A percentile compares a stretch with the other conserved stretches of the same genome.
These are phyloP conservation scores for Arthromyces matolae DNA, from an alignment of 768 basidiomycete genomes.

Conservation along the genomic window DNA sequence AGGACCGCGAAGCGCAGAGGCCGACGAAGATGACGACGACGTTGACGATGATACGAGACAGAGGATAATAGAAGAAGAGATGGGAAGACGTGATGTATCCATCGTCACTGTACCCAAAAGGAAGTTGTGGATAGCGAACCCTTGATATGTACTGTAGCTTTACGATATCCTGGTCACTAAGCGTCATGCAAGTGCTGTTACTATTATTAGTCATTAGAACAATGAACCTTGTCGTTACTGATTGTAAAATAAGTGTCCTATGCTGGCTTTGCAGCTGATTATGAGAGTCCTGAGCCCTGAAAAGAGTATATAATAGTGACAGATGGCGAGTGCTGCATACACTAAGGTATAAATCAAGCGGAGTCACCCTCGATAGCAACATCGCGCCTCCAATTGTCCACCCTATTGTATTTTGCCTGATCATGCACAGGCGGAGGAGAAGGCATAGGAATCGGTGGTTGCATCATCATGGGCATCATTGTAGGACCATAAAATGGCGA, in stretches of 20 bases:
- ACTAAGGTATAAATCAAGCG: not conserved
- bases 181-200: constrained; percentile 1
- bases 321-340: no score
- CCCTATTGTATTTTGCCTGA: constrained; percentile 60
- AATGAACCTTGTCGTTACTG: constrained; percentile 4
- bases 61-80: constrained; percentile 75
- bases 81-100: constrained; percentile 78
- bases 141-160: constrained; percentile 21
- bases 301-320: no score
- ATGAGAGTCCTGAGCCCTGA: no score
- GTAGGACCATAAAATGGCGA: constrained; percentile 65
- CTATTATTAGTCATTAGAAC: constrained; percentile 15
- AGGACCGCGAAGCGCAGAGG: constrained; percentile 48
- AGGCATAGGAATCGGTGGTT: constrained; percentile 42
- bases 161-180: not conserved
- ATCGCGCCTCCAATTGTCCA: constrained; percentile 80
- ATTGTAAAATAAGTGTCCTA: constrained; percentile 13
- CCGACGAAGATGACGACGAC: constrained; percentile 64
- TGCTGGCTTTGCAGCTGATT: no score
- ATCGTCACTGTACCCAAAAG: constrained; percentile 77
- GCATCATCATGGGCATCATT: constrained; percentile 46
- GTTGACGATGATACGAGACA: constrained; percentile 74
- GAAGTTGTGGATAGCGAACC: constrained; percentile 72
- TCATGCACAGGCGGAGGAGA: constrained; percentile 67
- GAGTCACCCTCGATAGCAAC: constrained; percentile 67